Percentiles rank a stretch among this genome's conserved stretches.
Conservation (phyloP, 2,329 filamentous ascomycete genomes). For the Teratosphaeria epicoccoides region DNA sequence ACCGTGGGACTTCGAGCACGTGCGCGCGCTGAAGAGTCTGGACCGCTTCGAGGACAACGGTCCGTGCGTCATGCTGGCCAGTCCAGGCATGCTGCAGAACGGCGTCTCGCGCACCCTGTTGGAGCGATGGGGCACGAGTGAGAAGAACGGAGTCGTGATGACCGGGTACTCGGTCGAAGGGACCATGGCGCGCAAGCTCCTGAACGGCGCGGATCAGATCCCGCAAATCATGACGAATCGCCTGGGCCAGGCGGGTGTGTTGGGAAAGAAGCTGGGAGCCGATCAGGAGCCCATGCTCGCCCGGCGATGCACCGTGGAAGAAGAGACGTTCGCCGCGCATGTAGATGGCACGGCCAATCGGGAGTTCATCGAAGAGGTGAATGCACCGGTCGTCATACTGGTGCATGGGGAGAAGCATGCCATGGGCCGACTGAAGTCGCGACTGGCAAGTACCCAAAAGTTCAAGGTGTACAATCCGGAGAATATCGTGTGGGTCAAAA, state of each 20-base stretch:
- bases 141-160: constrained; percentile 96
- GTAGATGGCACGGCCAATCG: constrained; percentile 93
- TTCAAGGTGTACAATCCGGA: constrained; percentile 86
- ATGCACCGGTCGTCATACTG: constrained; percentile 85
- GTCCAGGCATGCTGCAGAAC: constrained; percentile 95
- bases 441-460: constrained; percentile 73
- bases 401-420: constrained; percentile 97
- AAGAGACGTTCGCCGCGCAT: constrained; percentile 92
- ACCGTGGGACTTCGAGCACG: constrained; percentile 95
- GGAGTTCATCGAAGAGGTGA: constrained; percentile 92
- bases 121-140: constrained; percentile 90
- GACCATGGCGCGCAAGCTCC: constrained; percentile 82
- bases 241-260: constrained; percentile 8
- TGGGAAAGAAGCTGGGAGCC: constrained; percentile 45
- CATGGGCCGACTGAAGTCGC: constrained; percentile 94
- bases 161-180: constrained; percentile 98
- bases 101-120: constrained; percentile 86
- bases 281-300: constrained; percentile 84
- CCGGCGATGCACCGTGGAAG: constrained; percentile 80
- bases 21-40: constrained; percentile 81
- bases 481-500: constrained; percentile 89
- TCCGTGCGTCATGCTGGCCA: constrained; percentile 92
- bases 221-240: constrained; percentile 72
- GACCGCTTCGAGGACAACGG: constrained; percentile 95
- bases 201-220: constrained; percentile 90